Evolutionary conservation across 139 green algal species (phyloP), one percentile per base, ranked within the genome.

Genomic region (Raphidocelis subcapitata): DNA sequence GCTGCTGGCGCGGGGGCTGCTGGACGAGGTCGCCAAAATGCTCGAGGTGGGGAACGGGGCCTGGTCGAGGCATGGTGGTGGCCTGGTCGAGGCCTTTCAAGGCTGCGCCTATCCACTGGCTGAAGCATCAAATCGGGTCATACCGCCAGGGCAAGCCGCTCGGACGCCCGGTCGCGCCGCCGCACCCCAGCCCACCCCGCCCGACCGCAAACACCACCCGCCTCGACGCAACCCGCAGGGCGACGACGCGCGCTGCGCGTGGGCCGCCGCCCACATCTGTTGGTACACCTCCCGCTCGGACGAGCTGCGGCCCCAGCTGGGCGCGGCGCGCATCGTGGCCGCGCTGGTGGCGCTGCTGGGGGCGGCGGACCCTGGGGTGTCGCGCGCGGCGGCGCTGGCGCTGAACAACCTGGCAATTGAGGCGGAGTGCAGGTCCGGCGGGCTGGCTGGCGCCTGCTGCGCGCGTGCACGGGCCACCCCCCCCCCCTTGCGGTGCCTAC

Each of bases 231-330:
- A n/a, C n/a, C 41, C 8, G 12, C 52, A 59, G 44, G 32, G 23
- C 1, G 23, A 35, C 5, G 68, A 74, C 31, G 5, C 46, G 2
- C 10, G 32, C 55, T 35, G 28, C 23, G 18, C 26, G 15, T 37
- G 52, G 26, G 44, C 29, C 14, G 56, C 68, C 18, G 55, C 68
- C 0, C 68, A 74, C 56, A 10, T 65, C 2, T 35, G 41, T 15
- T 74, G 68, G 68, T 74, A 67, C 44, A 46, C 57, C 35, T 65
- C 47, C 36, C 46, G 68, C 5, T 74, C 68, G n/a, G 55, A 66
- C 2, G 29, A 35, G 46, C 56, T 74, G 24, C 55, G 68, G 2
- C n/a, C 28, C 3, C 24, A 64, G 5, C 68, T 74, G n/a, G n/a
- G 31, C 51, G 52, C 31, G 33, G 61, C 36, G 35, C 31, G n/a